These are phyloP conservation scores for Penicillium italicum DNA, from an alignment of 2,329 filamentous ascomycete species.

Conservation along the genomic window DNA sequence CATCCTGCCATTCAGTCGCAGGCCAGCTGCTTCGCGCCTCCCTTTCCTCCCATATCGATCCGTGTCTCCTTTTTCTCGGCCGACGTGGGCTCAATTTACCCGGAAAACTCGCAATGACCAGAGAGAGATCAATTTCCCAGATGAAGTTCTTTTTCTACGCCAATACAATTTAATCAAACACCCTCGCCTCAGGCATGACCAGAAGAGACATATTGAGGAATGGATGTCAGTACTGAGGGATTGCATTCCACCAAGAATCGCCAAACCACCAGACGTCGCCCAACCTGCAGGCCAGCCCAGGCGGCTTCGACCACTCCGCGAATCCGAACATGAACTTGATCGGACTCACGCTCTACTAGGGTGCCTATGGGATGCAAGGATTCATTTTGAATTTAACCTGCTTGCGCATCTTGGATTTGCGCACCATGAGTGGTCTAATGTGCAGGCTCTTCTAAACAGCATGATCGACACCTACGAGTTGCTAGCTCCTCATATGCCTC, in stretches of 20 bases:
- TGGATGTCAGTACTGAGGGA: slow-evolving; percentile 38
- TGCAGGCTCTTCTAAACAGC: slow-evolving; percentile 37
- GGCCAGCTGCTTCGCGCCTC: slow-evolving; percentile 18
- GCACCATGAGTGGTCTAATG: slow-evolving; percentile 41
- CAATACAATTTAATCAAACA: slow-evolving; percentile 14
- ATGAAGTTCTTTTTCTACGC: slow-evolving; percentile 21
- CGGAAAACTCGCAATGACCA: slow-evolving; percentile 1
- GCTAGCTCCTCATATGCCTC: slow-evolving; percentile 18
- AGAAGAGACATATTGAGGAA: slow-evolving; percentile 24
- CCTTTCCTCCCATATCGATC: slow-evolving; percentile 10
- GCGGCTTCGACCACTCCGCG: slow-evolving; percentile 6
- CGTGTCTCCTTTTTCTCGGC: slow-evolving; percentile 5
- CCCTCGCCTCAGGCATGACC: slow-evolving; percentile 12
- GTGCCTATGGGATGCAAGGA: slow-evolving; percentile 31
- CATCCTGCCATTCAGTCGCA: slow-evolving; percentile 34
- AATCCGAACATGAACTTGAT: slow-evolving; percentile 20
- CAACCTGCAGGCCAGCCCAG: slow-evolving; percentile 2
- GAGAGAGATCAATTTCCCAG: slow-evolving; percentile 11
- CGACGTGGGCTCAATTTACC: slow-evolving; percentile 1
- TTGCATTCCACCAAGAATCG: slow-evolving; percentile 27
- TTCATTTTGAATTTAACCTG: slow-evolving; percentile 32
- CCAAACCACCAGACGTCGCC: neutral
- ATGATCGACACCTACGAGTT: slow-evolving; percentile 39
- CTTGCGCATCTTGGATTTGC: slow-evolving; percentile 40
- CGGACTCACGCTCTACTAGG: slow-evolving; percentile 31